These are phyloP conservation scores for Capsicum chinense DNA, from an alignment of 257 asterid species.

Conservation along the genomic window DNA sequence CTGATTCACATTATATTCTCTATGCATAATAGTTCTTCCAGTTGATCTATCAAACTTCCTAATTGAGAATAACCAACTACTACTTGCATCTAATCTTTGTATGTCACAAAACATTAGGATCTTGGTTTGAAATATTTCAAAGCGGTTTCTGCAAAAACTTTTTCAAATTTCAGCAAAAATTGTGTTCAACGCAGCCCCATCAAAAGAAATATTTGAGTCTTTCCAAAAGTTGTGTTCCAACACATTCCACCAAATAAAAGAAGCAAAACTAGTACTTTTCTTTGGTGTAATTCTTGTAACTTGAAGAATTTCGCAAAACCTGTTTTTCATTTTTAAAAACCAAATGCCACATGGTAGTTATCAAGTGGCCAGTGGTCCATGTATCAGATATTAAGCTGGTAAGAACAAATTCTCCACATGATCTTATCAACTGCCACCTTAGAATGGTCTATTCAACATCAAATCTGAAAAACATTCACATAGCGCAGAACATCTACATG, in stretches of 20 bases:
- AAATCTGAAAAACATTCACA: constrained; percentile 16
- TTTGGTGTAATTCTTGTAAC: background rate
- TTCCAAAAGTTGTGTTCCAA: background rate
- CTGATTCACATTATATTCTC: background rate
- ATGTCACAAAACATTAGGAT: background rate
- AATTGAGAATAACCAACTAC: constrained; percentile 1
- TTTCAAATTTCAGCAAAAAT: background rate
- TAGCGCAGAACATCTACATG: background rate
- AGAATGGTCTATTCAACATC: background rate
- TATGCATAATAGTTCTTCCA: background rate
- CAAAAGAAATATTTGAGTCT: background rate
- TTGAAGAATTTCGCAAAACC: background rate
- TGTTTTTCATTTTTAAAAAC: background rate
- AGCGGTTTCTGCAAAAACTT: background rate
- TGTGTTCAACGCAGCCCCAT: background rate
- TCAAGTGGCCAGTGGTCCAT: constrained; percentile 12
- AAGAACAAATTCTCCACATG: constrained; percentile 50
- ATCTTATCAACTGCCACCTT: constrained; percentile 32
- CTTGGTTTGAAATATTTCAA: background rate
- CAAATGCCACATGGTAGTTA: background rate
- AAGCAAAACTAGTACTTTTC: background rate
- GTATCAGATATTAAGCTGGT: constrained; percentile 45
- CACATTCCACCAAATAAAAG: constrained; percentile 4
- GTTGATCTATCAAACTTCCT: constrained; percentile 17
- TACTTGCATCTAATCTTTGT: constrained; percentile 19